These are phyloP conservation scores for Jamesozyma hellenica DNA, from an alignment of 805 yeast species.

Conservation along the genomic window DNA sequence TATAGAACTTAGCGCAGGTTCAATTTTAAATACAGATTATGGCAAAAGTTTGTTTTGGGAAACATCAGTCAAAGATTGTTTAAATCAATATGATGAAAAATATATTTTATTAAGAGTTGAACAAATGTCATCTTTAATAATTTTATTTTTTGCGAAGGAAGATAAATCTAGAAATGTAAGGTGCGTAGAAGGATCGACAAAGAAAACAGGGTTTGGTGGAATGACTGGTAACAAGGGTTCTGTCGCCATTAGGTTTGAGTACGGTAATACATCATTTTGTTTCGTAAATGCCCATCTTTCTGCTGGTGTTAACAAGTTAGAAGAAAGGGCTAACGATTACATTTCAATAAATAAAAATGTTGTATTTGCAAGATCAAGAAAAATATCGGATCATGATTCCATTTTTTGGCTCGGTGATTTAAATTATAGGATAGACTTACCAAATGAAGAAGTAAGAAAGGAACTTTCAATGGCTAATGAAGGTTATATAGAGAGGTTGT, in stretches of 20 bases:
- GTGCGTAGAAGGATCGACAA: constrained; percentile 79
- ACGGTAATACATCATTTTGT: constrained; percentile 70
- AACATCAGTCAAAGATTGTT: constrained; percentile 46
- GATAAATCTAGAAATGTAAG: constrained; percentile 44
- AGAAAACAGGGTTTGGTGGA: constrained; percentile 93
- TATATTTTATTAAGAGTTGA: constrained; percentile 62
- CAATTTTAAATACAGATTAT: constrained; percentile 73
- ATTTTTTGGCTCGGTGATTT: constrained; percentile 93
- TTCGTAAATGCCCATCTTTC: constrained; percentile 88
- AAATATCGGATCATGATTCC: constrained; percentile 73
- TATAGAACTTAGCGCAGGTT: constrained; percentile 85
- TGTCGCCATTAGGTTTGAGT: constrained; percentile 80
- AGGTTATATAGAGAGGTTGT: constrained; percentile 33
- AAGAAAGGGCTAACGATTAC: constrained; percentile 81
- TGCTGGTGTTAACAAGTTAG: constrained; percentile 73
- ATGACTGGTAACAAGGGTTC: constrained; percentile 97
- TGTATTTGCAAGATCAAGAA: constrained; percentile 64
- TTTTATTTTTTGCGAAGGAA: constrained; percentile 51
- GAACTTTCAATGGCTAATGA: constrained; percentile 39
- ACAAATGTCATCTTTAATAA: constrained; percentile 61
- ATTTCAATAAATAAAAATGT: constrained; percentile 64
- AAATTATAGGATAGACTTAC: constrained; percentile 66
- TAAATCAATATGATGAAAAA: constrained; percentile 45
- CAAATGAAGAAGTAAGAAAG: constrained; percentile 63
- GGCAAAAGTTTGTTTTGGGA: constrained; percentile 75